Percentiles rank a stretch among this genome's conserved stretches.
phyloP scores from a whole-genome alignment of 208 protist species.

The Trypanosoma avium region DNA sequence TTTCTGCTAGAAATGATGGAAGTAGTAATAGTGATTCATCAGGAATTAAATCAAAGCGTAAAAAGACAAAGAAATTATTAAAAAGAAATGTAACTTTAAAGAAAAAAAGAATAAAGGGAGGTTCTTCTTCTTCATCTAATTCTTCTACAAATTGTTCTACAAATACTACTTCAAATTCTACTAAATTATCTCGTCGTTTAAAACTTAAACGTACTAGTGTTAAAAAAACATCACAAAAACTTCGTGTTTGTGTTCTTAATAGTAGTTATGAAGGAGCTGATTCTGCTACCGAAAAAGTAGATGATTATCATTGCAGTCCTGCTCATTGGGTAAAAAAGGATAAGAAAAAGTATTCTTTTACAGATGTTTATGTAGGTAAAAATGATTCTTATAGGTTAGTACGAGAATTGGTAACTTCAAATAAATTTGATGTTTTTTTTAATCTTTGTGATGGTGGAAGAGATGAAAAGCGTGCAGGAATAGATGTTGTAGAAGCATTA shows the following conservation, averaged over 20 bases:
- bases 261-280: slow-evolving; percentile 83
- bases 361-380: slow-evolving; percentile 71
- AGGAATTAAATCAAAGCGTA: not conserved
- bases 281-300: slow-evolving; percentile 68
- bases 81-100: not conserved
- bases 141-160: not conserved
- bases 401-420: slow-evolving; percentile 73
- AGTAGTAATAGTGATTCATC: not conserved
- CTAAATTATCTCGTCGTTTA: not conserved
- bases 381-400: slow-evolving; percentile 67
- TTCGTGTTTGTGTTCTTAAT: slow-evolving; percentile 75
- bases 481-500: slow-evolving; percentile 81
- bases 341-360: slow-evolving; percentile 67
- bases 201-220: not conserved
- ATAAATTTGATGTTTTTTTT: slow-evolving; percentile 88
- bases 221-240: slow-evolving; percentile 13
- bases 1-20: not conserved
- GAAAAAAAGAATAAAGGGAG: slow-evolving; percentile 2
- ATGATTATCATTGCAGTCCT: slow-evolving; percentile 84
- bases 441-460: slow-evolving; percentile 88
- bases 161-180: not conserved
- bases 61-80: not conserved
- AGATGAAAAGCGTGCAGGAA: slow-evolving; percentile 81
- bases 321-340: slow-evolving; percentile 79
- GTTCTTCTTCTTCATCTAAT: not conserved